A percentile compares a stretch with the other conserved stretches of the same genome.
These are phyloP conservation scores for Sporobolomyces roseus DNA, from an alignment of 768 basidiomycete genomes.

Conservation along the genomic window DNA sequence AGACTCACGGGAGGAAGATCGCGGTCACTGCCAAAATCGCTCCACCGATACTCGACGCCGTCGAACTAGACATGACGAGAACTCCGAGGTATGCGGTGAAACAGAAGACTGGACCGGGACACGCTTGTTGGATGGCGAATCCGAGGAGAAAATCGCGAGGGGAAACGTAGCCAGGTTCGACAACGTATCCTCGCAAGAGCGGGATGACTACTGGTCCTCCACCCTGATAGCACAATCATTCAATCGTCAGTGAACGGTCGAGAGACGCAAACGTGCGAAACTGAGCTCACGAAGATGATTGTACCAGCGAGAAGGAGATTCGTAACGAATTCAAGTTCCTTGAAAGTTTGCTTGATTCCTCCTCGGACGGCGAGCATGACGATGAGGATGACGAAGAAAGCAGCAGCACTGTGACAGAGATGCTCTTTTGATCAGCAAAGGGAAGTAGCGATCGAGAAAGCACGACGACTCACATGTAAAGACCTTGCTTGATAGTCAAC, in stretches of 20 bases:
- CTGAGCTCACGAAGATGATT: slow-evolving; percentile 19
- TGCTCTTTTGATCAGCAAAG: not conserved
- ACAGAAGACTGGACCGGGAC: slow-evolving; percentile 58
- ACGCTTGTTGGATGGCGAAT: slow-evolving; percentile 49
- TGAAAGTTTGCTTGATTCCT: not conserved
- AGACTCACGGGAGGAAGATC: slow-evolving; percentile 9
- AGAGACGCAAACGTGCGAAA: not conserved
- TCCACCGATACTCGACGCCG: slow-evolving; percentile 5
- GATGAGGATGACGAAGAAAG: slow-evolving; percentile 9
- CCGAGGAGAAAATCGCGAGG: slow-evolving; percentile 59
- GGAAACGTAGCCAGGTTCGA: slow-evolving; percentile 51
- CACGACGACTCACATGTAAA: slow-evolving; percentile 15
- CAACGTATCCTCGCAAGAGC: slow-evolving; percentile 56
- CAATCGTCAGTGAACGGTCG: not conserved
- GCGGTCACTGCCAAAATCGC: not conserved
- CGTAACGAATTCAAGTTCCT: slow-evolving; percentile 10
- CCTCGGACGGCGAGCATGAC: slow-evolving; percentile 12
- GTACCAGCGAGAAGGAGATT: slow-evolving; percentile 17
- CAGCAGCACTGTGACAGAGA: not conserved
- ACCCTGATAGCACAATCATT: slow-evolving; percentile 48
- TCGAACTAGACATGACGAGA: slow-evolving; percentile 46
- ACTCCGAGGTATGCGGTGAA: slow-evolving; percentile 57
- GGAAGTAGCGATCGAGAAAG: not conserved
- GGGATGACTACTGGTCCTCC: slow-evolving; percentile 62
- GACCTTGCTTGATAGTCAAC: slow-evolving; percentile 4